Evolutionary conservation across 73 alveolate species (phyloP), one percentile per base, ranked within the genome.

Genomic region (Paramecium bursaria): DNA sequence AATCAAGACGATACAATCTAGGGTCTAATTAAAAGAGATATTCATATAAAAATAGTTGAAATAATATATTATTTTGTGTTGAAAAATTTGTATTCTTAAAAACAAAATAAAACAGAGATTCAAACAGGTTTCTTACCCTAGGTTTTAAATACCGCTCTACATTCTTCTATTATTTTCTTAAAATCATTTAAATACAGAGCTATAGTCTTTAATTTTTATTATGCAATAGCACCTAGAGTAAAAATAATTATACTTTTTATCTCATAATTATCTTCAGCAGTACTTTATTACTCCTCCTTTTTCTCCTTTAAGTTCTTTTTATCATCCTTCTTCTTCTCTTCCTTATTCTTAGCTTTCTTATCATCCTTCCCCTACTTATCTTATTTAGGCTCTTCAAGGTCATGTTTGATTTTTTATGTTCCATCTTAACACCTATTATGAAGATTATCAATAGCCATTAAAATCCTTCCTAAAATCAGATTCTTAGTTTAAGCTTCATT

Each of bases 361-460:
- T 73, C 89, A 11, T 53, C 76, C 14, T 52, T 79, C 19, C 73
- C 54, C 17, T 75, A 31, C 17, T 75, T 75, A 0, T 67, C 82
- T 2, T 67, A 42, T 35, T n/a, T 42, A 1, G 82, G n/a, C 44
- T 79, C 89, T 79, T 79, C 89, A 10, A 79, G 54, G 15, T 79
- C 89, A 52, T 53, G 57, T 42, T 79, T 79, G 2, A 79, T 79
- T 35, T 53, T 79, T 15, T 79, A 42, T 33, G 76, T 79, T n/a
- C 89, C 89, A 14, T 79, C 89, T 50, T 53, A 42, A 52, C 89
- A 79, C 44, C 89, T 30, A 46, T 79, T 79, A 55, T 48, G 54
- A 53, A 79, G 52, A 39, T 79, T 79, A 54, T 79, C 89, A 6
- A 79, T 73, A 39, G 89, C 89, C 89, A 79, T 79, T 31, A 79